A percentile compares a stretch with the other conserved stretches of the same genome.
phyloP scores from a whole-genome alignment of 805 yeast species.

The Zygoascus bituminiphila region DNA sequence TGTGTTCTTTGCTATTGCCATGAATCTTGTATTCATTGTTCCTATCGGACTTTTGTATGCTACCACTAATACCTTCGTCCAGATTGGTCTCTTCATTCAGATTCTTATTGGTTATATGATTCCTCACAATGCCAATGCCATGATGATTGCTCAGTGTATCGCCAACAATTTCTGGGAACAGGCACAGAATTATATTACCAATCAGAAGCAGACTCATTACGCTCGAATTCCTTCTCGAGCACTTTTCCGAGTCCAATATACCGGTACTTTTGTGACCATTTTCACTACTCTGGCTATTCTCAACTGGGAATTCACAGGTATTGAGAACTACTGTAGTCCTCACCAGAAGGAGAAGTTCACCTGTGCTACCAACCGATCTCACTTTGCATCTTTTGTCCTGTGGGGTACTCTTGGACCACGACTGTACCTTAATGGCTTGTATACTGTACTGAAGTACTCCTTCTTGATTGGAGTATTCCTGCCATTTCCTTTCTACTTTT shows the following conservation, averaged over 20 bases:
- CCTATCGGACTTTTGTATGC: constrained; percentile 58
- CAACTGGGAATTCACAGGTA: constrained; percentile 36
- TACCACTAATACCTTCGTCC: constrained; percentile 48
- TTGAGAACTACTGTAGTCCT: constrained; percentile 37
- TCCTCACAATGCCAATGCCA: constrained; percentile 39
- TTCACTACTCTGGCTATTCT: constrained; percentile 40
- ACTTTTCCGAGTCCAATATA: constrained; percentile 19
- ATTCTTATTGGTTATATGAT: constrained; percentile 56
- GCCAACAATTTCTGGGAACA: constrained; percentile 32
- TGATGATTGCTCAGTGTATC: constrained; percentile 24
- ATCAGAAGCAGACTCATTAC: constrained; percentile 54
- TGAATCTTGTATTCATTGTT: constrained; percentile 49
- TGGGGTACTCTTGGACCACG: constrained; percentile 42
- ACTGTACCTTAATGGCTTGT: constrained; percentile 31
- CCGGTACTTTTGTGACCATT: constrained; percentile 31
- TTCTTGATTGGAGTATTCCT: constrained; percentile 20
- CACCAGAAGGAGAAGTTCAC: constrained; percentile 37
- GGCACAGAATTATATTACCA: constrained; percentile 45
- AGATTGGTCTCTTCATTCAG: constrained; percentile 56
- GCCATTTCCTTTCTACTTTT: constrained; percentile 4
- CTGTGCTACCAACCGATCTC: constrained; percentile 35
- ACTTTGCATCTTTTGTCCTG: constrained; percentile 39
- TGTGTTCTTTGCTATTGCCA: constrained; percentile 42
- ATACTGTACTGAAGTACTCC: constrained; percentile 19
- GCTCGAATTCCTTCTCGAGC: constrained; percentile 47